Base-by-base conservation (phyloP, 345 rosid genomes). In the Raphanus sativus region DNA sequence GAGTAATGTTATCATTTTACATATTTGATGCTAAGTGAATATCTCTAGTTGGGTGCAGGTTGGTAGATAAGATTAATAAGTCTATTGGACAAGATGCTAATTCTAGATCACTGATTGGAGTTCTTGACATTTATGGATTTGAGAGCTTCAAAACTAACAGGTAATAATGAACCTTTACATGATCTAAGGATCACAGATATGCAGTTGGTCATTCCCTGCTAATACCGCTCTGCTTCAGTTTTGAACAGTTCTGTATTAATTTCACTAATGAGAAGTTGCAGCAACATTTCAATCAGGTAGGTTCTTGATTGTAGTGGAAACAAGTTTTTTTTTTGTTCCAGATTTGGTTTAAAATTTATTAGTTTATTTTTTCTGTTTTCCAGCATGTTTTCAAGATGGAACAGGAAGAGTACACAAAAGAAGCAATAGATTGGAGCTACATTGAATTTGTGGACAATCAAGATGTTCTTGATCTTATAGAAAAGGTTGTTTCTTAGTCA, bases 191-290 rank as follows among this genome's bases (percentile, higher is more conserved):
- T 42, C 52, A 42, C 52, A 12, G 6, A 42, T 12, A 42, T 50
- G 55, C 2, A 50, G 55, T 50, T 16, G 2, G 7, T 21, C 2
- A 15, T 50, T n/a, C 21, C 5, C 6, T n/a, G 17, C 4, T 13
- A 13, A 61, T 61, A 61, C 15, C 36, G 0, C 0, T 24, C 17
- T 61, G 4, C n/a, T 61, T 5, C 56, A 65, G 70, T 25, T 66
- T 66, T 26, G 70, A 66, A 28, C 70, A 66, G 30, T 66, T 66
- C 13, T 66, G 70, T 28, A 66, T 66, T 48, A 66, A 66, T 42
- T 66, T 66, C 24, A 66, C 70, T 12, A 66, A 66, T 26, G 70
- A 66, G 54, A 42, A 66, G 50, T n/a, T 66, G 70, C 70, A 65
- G 4, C 70, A 65, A 21, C 70, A 65, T 40, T 65, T 65, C 48